These are phyloP conservation scores for Zychaea mexicana DNA, from an alignment of 371 early-diverging fungal genomes.

Conservation along the genomic window DNA sequence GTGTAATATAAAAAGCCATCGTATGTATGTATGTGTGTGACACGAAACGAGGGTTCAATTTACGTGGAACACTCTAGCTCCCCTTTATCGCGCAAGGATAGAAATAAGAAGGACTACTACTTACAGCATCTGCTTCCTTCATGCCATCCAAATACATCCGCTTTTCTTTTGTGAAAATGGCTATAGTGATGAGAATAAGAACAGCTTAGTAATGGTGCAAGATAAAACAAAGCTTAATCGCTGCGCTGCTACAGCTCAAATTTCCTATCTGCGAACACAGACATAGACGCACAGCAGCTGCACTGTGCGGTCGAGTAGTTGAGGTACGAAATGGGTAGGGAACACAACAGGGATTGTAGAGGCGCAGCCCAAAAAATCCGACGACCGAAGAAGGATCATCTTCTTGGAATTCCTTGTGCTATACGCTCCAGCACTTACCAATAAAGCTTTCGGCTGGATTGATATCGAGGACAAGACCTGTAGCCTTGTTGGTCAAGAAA, in stretches of 20 bases:
- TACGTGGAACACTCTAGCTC: background rate
- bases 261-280: too few relatives aligned
- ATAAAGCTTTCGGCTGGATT: conserved; percentile 37
- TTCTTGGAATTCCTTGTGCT: conserved; percentile 8
- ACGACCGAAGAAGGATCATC: background rate
- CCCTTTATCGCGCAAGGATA: background rate
- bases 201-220: too few relatives aligned
- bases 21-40: too few relatives aligned
- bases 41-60: background rate
- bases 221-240: too few relatives aligned
- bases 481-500: conserved; percentile 43
- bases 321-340: background rate
- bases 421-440: conserved; percentile 28
- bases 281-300: too few relatives aligned
- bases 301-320: too few relatives aligned
- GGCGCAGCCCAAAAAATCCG: background rate
- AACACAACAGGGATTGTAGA: background rate
- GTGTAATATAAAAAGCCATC: too few relatives aligned
- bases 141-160: conserved; percentile 41
- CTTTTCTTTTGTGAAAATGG: conserved; percentile 41
- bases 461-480: conserved; percentile 41
- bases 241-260: too few relatives aligned
- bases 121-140: conserved; percentile 40
- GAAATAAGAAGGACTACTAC: background rate
- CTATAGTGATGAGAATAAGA: conserved; percentile 10